phyloP scores from a whole-genome alignment of 768 basidiomycete species.

The Roridomyces roridus region DNA sequence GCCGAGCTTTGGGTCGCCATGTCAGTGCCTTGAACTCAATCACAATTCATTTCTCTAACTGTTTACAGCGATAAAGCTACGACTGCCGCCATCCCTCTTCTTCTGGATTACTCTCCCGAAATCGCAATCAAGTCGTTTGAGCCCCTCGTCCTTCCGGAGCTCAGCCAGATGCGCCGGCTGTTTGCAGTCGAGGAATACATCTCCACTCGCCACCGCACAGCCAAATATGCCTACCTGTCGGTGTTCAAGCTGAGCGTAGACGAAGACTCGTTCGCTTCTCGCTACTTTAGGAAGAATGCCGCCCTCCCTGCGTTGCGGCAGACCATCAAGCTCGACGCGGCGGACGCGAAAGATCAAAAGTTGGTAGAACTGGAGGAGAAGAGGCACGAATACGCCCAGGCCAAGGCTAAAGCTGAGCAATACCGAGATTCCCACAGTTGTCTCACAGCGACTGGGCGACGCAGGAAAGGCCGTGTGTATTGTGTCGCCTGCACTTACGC shows the following conservation, averaged over 20 bases:
- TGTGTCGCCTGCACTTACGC: too few relatives aligned
- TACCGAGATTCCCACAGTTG: too few relatives aligned
- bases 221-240: slow-evolving; percentile 27
- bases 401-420: too few relatives aligned
- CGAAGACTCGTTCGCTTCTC: slow-evolving; percentile 35
- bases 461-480: too few relatives aligned
- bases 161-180: slow-evolving; percentile 33
- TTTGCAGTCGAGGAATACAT: slow-evolving; percentile 33
- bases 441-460: too few relatives aligned
- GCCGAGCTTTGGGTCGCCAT: slow-evolving; percentile 57
- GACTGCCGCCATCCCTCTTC: slow-evolving; percentile 40
- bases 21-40: too few relatives aligned
- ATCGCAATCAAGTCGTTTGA: slow-evolving; percentile 45
- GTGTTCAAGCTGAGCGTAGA: slow-evolving; percentile 37
- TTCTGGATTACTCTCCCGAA: slow-evolving; percentile 52
- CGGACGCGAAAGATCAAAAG: slow-evolving; percentile 24
- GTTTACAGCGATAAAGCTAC: slow-evolving; percentile 45
- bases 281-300: slow-evolving; percentile 36
- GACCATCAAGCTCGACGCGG: slow-evolving; percentile 36
- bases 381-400: too few relatives aligned
- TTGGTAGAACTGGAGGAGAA: too few relatives aligned
- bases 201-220: slow-evolving; percentile 29
- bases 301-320: slow-evolving; percentile 28
- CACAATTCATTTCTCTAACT: too few relatives aligned
- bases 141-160: slow-evolving; percentile 44